phyloP scores from a whole-genome alignment of 345 rosid species.

The Populus nigra region DNA sequence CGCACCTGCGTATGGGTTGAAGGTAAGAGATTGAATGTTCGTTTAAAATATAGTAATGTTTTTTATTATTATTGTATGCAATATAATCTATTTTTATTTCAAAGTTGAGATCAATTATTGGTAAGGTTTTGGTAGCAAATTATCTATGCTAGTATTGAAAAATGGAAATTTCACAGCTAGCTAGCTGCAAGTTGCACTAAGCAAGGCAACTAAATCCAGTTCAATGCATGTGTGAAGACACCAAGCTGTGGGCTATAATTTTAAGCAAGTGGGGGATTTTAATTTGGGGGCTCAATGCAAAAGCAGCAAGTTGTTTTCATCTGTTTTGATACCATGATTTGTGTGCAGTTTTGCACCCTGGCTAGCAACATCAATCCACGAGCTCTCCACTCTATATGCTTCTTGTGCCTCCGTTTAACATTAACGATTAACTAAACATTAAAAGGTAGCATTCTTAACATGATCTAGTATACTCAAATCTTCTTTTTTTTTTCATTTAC shows the following conservation, averaged over 20 bases:
- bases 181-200: not conserved
- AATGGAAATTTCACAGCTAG: not conserved
- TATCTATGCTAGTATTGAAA: not conserved
- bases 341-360: not conserved
- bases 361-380: not conserved
- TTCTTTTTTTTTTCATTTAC: too few species aligned
- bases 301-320: not conserved
- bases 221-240: not conserved
- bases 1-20: not conserved
- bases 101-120: not conserved
- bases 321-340: not conserved
- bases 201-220: not conserved
- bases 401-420: too few species aligned
- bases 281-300: not conserved
- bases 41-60: too few species aligned
- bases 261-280: not conserved
- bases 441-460: too few species aligned
- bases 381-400: too few species aligned
- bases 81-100: not conserved
- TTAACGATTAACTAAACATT: too few species aligned
- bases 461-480: too few species aligned
- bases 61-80: not conserved
- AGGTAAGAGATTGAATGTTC: not conserved
- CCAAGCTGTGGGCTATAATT: not conserved
- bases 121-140: not conserved